Evolutionary conservation across 2,329 filamentous ascomycete species (phyloP), one percentile per base, ranked within the genome.

Genomic region (Trichophyton rubrum): DNA sequence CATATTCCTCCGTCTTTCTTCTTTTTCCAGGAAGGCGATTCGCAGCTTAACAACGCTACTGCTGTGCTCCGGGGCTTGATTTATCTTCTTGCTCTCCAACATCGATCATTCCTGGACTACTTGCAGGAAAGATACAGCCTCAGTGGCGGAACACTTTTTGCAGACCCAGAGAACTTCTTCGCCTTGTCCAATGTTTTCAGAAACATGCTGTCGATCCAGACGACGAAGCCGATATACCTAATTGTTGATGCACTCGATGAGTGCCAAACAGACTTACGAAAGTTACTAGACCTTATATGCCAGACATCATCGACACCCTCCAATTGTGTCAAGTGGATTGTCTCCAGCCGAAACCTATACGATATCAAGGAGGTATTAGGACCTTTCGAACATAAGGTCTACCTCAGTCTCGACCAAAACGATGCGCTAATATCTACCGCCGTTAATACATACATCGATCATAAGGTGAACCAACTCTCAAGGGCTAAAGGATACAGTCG

Each of bases 171-270:
- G 68, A 68, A 71, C 1, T 77, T 71, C 69, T 35, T 66, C 45
- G 66, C 68, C 1, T 57, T 81, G 5, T 69, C 65, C 0, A 60
- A 70, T 1, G 73, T 80, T 3, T 70, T 81, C 0, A 62, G 15
- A 0, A 62, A 64, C 3, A 76, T 81, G 9, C 61, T 81, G 1
- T 15, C 69, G 13, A 74, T 79, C 49, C 60, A 63, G 2, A 66
- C 11, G 4, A 59, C 74, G 2, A 15, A 66, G 0, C 62, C 11
- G 0, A 68, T 67, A 0, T 70, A 70, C 62, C 58, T 81, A 3
- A 62, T 79, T 11, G 66, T 81, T 49, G 77, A 80, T 66, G 78
- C 76, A 0, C 73, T 80, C 0, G 77, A 81, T 60, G 77, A 80
- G 64, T 79, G 75, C 62, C 61, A 56, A 13, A 49, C 40, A 7